Percentiles rank a stretch among this genome's conserved stretches.
Evolutionary conservation across 2,329 filamentous ascomycete species (phyloP).

Genomic region (Fusarium bulbicola): DNA sequence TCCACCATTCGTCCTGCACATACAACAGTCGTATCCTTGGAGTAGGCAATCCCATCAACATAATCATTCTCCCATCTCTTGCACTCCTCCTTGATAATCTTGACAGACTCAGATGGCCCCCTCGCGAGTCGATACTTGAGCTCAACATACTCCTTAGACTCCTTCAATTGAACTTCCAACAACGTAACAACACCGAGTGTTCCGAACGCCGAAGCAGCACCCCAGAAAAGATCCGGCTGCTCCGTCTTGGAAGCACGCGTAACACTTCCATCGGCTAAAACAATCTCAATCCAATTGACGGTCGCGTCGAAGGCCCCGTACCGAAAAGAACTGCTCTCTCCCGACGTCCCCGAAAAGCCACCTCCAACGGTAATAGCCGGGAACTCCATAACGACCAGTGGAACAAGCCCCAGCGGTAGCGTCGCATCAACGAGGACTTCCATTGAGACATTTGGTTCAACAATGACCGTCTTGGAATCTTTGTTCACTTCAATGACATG

Average conservation of each 20-base stretch:
- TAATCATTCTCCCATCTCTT: constrained; percentile 63
- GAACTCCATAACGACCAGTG: constrained; percentile 76
- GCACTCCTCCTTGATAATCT: constrained; percentile 57
- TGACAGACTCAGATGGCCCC: constrained; percentile 50
- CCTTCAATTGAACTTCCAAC: constrained; percentile 66
- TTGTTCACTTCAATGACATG: constrained; percentile 70
- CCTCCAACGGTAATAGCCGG: constrained; percentile 77
- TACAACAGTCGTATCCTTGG: constrained; percentile 62
- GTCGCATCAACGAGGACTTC: constrained; percentile 68
- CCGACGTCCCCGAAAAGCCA: constrained; percentile 71
- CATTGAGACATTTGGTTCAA: constrained; percentile 77
- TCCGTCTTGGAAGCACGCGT: constrained; percentile 62
- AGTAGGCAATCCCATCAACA: constrained; percentile 75
- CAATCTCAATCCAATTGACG: constrained; percentile 70
- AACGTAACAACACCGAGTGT: constrained; percentile 73
- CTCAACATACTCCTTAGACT: constrained; percentile 65
- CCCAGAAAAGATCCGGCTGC: constrained; percentile 69
- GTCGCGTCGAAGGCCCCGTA: constrained; percentile 73
- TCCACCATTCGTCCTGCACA: constrained; percentile 69
- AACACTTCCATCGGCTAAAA: constrained; percentile 68
- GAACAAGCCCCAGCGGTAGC: constrained; percentile 64
- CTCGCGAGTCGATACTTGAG: constrained; percentile 63
- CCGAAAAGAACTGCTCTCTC: constrained; percentile 74
- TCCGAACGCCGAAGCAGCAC: constrained; percentile 71
- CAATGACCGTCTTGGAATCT: constrained; percentile 63